Evolutionary conservation across 495 filamentous ascomycete genomes (phyloP).

Genomic region (Acidiella bohemica): DNA sequence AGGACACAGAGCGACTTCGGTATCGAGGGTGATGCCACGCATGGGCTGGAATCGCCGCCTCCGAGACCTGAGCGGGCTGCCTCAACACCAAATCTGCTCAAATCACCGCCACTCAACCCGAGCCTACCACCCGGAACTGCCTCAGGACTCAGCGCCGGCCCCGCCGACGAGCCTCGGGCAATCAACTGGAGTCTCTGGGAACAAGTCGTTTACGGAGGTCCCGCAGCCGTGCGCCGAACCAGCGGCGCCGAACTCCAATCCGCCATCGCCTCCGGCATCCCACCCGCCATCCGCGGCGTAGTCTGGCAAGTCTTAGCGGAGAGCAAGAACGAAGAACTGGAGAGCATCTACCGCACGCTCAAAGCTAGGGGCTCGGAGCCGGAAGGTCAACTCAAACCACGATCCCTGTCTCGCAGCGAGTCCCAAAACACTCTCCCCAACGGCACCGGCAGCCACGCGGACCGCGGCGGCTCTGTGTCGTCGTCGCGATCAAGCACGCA

Average conservation of each 20-base stretch:
- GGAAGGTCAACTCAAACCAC: conserved; percentile 34
- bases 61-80: conserved; percentile 32
- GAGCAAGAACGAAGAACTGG: conserved; percentile 81
- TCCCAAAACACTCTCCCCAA: conserved; percentile 1
- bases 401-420: conserved; percentile 9
- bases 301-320: conserved; percentile 96
- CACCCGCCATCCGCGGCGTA: conserved; percentile 84
- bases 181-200: conserved; percentile 99
- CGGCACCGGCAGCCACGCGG: conserved; percentile 22
- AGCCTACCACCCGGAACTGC: conserved; percentile 70
- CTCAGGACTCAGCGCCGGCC: conserved; percentile 57
- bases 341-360: conserved; percentile 75
- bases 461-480: conserved; percentile 46
- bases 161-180: conserved; percentile 46
- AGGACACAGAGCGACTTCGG: conserved; percentile 11
- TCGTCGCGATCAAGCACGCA: conserved; percentile 75
- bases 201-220: conserved; percentile 82
- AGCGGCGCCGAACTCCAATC: conserved; percentile 77
- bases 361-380: conserved; percentile 69
- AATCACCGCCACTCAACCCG: conserved; percentile 40
- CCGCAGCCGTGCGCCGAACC: conserved; percentile 67
- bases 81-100: conserved; percentile 26
- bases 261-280: conserved; percentile 87
- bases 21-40: conserved; percentile 18
- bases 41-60: conserved; percentile 1